Conservation (phyloP, 208 protist species). For the Strigomonas galati region DNA sequence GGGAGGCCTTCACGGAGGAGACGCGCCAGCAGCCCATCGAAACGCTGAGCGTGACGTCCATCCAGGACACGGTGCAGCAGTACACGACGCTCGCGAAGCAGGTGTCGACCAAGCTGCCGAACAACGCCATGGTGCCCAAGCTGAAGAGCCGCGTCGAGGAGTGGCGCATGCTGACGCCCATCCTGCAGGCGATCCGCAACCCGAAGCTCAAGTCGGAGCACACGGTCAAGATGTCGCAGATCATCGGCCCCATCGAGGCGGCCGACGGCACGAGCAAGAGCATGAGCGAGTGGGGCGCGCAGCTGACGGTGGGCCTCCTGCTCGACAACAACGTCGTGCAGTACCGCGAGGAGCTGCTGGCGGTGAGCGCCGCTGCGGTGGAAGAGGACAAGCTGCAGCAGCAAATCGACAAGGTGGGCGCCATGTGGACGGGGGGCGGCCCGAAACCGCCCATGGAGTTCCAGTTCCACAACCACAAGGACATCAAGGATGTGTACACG, state of each 20-base stretch:
- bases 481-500: conserved; percentile 91
- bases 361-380: conserved; percentile 91
- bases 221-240: conserved; percentile 66
- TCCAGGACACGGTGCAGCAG: conserved; percentile 85
- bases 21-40: conserved; percentile 64
- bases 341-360: conserved; percentile 86
- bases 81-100: conserved; percentile 89
- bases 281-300: conserved; percentile 69
- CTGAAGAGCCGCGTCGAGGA: conserved; percentile 90
- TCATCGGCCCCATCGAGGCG: conserved; percentile 67
- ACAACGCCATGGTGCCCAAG: conserved; percentile 77
- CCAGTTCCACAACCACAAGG: conserved; percentile 92
- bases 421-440: conserved; percentile 89
- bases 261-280: conserved; percentile 51
- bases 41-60: conserved; percentile 54
- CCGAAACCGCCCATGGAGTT: conserved; percentile 92
- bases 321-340: conserved; percentile 83
- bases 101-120: conserved; percentile 77
- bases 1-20: conserved; percentile 72
- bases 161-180: conserved; percentile 91
- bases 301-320: conserved; percentile 90
- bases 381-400: conserved; percentile 97
- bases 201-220: conserved; percentile 89
- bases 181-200: conserved; percentile 93
- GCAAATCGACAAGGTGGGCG: conserved; percentile 94